Evolutionary conservation across 1,284 basidiomycete species (phyloP).

Genomic region (Mycosarcoma mackinlayi): DNA sequence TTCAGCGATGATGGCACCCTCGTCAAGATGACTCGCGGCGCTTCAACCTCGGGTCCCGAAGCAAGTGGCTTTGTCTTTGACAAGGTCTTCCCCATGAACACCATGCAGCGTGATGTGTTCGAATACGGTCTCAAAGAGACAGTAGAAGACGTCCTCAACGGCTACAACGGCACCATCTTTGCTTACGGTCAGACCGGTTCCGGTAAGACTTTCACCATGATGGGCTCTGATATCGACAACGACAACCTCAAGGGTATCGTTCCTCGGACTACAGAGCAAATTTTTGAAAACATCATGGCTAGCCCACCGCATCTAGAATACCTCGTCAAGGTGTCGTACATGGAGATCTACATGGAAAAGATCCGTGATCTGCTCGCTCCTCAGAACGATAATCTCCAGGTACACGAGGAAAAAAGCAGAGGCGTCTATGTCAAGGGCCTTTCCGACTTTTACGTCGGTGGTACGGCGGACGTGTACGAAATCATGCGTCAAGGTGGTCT

Average conservation of each 20-base stretch:
- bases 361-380: slow-evolving; percentile 96
- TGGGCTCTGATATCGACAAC: slow-evolving; percentile 93
- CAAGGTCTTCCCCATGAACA: slow-evolving; percentile 92
- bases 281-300: slow-evolving; percentile 95
- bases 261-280: slow-evolving; percentile 97
- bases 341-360: slow-evolving; percentile 99
- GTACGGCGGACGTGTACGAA: slow-evolving; percentile 85
- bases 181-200: slow-evolving; percentile 95
- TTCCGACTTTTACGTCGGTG: slow-evolving; percentile 95
- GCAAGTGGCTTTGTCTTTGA: slow-evolving; percentile 96
- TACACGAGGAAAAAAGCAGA: slow-evolving; percentile 97
- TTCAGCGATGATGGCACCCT: slow-evolving; percentile 86
- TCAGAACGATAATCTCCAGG: slow-evolving; percentile 97
- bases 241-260: slow-evolving; percentile 84
- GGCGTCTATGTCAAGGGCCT: slow-evolving; percentile 99
- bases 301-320: slow-evolving; percentile 97
- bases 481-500: slow-evolving; percentile 97
- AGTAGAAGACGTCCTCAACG: slow-evolving; percentile 85
- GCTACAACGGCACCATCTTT: slow-evolving; percentile 90
- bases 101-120: slow-evolving; percentile 93
- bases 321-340: slow-evolving; percentile 98
- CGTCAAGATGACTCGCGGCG: slow-evolving; percentile 73
- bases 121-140: slow-evolving; percentile 96
- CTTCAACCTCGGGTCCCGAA: slow-evolving; percentile 68
- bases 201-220: slow-evolving; percentile 72